Percentiles rank a stretch among this genome's conserved stretches.
Conservation (phyloP, 805 yeast species). For the Pichia pseudocactophila region DNA sequence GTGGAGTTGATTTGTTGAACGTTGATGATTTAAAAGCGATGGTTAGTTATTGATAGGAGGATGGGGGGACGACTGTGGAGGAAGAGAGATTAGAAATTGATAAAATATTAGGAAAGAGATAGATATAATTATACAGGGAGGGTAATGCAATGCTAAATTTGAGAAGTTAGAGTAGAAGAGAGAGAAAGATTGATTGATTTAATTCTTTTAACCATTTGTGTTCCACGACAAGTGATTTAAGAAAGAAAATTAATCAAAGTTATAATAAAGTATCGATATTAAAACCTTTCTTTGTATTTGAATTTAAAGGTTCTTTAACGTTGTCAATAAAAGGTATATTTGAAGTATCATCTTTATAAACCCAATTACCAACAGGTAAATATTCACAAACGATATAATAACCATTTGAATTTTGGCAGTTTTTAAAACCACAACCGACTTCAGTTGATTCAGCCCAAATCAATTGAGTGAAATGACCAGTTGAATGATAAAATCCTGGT, state of each 20-base stretch:
- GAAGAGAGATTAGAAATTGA: too few species aligned
- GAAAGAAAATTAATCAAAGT: too few species aligned
- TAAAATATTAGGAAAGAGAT: neutral
- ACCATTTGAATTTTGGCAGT: slow-evolving; percentile 39
- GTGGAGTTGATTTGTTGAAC: slow-evolving; percentile 51
- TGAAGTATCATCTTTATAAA: slow-evolving; percentile 32
- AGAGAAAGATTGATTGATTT: too few species aligned
- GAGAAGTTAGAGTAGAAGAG: slow-evolving; percentile 1
- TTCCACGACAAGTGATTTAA: too few species aligned
- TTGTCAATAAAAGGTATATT: slow-evolving; percentile 18
- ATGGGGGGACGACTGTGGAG: too few species aligned
- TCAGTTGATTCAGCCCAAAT: slow-evolving; percentile 58
- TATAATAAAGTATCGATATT: neutral
- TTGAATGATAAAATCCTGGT: slow-evolving; percentile 37
- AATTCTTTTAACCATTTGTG: too few species aligned
- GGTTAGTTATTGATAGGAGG: neutral
- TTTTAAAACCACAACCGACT: slow-evolving; percentile 65
- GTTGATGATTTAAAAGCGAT: slow-evolving; percentile 44
- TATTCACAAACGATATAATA: slow-evolving; percentile 69
- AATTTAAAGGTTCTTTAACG: slow-evolving; percentile 19
- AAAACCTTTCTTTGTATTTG: slow-evolving; percentile 10
- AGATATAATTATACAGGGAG: neutral
- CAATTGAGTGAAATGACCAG: slow-evolving; percentile 80
- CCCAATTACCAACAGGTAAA: slow-evolving; percentile 62
- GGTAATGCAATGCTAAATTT: too few species aligned